These are phyloP conservation scores for Scutellaria minor DNA, from an alignment of 257 asterid genomes.

Conservation along the genomic window DNA sequence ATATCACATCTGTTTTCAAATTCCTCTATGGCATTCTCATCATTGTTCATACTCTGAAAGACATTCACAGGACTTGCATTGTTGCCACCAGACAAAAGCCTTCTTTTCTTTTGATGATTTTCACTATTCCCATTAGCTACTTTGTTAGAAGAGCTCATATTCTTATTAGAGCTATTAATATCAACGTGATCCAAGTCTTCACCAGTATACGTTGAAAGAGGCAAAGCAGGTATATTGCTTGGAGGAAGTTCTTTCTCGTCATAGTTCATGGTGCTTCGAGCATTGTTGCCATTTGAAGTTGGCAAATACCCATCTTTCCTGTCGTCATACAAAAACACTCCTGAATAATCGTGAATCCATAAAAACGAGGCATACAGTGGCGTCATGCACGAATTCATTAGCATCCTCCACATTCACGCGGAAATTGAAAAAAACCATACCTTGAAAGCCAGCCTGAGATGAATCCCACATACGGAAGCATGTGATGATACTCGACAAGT, in stretches of 20 bases:
- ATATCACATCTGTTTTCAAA: not conserved
- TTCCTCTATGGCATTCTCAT: not conserved
- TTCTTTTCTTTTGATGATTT: conserved; percentile 22
- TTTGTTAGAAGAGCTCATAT: conserved; percentile 15
- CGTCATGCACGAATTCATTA: not conserved
- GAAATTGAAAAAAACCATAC: not conserved
- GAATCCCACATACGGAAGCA: conserved; percentile 67
- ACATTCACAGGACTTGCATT: conserved; percentile 6
- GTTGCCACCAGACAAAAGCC: conserved; percentile 27
- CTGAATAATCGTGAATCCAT: not conserved
- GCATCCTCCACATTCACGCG: not conserved
- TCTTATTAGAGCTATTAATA: conserved; percentile 18
- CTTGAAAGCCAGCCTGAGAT: conserved; percentile 49
- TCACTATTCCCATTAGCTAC: conserved; percentile 20
- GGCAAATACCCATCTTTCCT: conserved; percentile 47
- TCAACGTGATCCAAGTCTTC: conserved; percentile 36
- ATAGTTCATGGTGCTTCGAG: conserved; percentile 24
- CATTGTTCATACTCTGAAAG: not conserved
- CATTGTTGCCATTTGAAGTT: conserved; percentile 22
- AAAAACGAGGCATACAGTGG: not conserved
- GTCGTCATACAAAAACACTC: conserved; percentile 34
- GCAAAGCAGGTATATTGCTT: conserved; percentile 20
- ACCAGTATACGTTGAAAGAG: conserved; percentile 4
- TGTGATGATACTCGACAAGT: conserved; percentile 49
- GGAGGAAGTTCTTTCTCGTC: conserved; percentile 13